Evolutionary conservation across 108 stramenopile species (phyloP).

Genomic region (Bacterosira constricta): DNA sequence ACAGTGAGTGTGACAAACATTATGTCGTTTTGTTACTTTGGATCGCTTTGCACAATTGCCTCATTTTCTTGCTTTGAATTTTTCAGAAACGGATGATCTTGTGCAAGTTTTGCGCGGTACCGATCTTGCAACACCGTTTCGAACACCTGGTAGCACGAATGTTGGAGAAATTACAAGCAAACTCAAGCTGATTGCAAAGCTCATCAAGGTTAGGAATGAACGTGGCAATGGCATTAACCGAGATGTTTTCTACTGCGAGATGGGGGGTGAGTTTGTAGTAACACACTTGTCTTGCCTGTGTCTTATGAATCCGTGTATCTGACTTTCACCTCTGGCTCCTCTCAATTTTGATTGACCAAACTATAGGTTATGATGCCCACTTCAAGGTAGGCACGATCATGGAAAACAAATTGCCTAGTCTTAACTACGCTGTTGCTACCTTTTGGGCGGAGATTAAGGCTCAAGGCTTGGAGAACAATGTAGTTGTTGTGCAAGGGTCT

Average conservation of each 20-base stretch:
- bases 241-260: constrained; percentile 46
- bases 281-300: too few relatives aligned
- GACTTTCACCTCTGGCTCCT: too few relatives aligned
- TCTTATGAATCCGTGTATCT: too few relatives aligned
- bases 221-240: constrained; percentile 43
- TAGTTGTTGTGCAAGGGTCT: constrained; percentile 45
- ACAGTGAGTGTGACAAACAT: too few relatives aligned
- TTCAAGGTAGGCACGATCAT: constrained; percentile 15
- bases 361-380: too few relatives aligned
- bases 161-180: constrained; percentile 23
- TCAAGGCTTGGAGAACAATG: constrained; percentile 48
- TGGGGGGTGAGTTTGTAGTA: constrained; percentile 55
- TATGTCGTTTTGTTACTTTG: too few relatives aligned
- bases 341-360: too few relatives aligned
- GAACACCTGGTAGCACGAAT: neutral
- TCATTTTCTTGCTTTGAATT: neutral
- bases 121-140: constrained; percentile 10
- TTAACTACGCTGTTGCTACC: constrained; percentile 32
- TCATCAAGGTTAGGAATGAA: constrained; percentile 28
- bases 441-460: constrained; percentile 62
- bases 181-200: constrained; percentile 32
- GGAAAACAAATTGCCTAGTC: constrained; percentile 3
- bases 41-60: too few relatives aligned
- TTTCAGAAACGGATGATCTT: constrained; percentile 21
- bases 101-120: constrained; percentile 17